These are phyloP conservation scores for Arabis alpina DNA, from an alignment of 345 rosid species.

Conservation along the genomic window DNA sequence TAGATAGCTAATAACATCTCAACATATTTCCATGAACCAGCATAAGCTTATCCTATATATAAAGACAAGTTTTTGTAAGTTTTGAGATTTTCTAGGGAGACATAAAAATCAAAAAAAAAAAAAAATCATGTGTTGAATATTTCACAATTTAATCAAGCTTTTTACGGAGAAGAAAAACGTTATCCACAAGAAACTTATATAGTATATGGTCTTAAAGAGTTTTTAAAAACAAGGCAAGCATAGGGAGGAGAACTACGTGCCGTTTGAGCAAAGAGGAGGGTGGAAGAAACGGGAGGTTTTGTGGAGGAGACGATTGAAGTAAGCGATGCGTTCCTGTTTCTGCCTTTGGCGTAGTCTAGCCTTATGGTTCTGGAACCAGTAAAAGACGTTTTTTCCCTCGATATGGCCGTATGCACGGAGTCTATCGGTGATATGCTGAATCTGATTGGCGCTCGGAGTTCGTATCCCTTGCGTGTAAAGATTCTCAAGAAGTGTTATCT, in stretches of 20 bases:
- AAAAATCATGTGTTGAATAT: neutral
- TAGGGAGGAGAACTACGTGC: constrained; percentile 44
- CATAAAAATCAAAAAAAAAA: too few relatives aligned
- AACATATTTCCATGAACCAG: neutral
- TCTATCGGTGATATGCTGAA: constrained; percentile 77
- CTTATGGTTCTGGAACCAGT: constrained; percentile 98
- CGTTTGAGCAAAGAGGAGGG: constrained; percentile 57
- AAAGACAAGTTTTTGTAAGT: neutral
- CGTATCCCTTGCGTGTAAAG: constrained; percentile 77
- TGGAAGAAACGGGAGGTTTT: constrained; percentile 45
- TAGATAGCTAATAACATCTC: neutral
- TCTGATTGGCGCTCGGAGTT: constrained; percentile 91
- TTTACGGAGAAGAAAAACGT: neutral
- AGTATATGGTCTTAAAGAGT: too few relatives aligned
- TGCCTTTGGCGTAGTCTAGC: constrained; percentile 94
- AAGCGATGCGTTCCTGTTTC: constrained; percentile 70
- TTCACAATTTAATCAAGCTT: neutral
- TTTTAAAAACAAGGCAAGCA: neutral
- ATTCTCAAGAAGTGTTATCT: constrained; percentile 71
- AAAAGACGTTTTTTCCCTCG: constrained; percentile 98
- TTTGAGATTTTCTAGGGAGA: neutral
- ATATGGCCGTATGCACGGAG: constrained; percentile 81
- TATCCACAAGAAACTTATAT: neutral
- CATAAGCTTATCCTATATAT: neutral
- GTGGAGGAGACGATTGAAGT: constrained; percentile 57